Evolutionary conservation across 139 green algal genomes (phyloP).

Genomic region (Astrephomene gubernaculifera): DNA sequence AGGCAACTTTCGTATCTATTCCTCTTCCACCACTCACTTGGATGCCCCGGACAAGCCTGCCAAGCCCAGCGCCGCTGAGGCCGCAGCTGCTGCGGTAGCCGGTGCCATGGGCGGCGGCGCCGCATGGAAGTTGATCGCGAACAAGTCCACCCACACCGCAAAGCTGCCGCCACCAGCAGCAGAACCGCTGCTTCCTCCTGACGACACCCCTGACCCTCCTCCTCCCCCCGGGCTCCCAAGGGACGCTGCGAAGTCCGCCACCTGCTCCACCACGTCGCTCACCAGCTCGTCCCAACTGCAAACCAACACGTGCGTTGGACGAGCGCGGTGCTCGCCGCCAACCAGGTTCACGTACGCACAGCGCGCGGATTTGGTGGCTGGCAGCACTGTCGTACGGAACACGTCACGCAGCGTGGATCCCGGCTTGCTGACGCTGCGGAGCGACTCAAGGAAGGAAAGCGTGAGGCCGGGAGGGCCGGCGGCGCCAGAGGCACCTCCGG

Average conservation of each 20-base stretch:
- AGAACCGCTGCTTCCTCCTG: background rate
- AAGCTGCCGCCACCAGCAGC: background rate
- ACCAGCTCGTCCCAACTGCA: constrained; percentile 33
- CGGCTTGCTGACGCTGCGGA: background rate
- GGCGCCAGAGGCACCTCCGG: background rate
- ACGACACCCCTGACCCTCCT: background rate
- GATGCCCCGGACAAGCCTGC: too few species aligned
- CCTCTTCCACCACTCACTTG: background rate
- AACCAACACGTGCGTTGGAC: constrained; percentile 15
- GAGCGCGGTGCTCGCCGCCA: background rate
- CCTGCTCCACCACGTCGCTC: background rate
- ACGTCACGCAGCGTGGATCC: constrained; percentile 21
- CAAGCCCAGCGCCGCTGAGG: background rate
- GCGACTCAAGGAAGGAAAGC: constrained; percentile 22
- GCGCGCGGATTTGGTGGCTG: constrained; percentile 1
- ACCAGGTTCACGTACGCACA: constrained; percentile 4
- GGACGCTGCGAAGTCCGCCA: background rate
- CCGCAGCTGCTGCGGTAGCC: background rate
- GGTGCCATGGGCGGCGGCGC: background rate
- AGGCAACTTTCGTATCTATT: too few species aligned
- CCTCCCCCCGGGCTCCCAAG: background rate
- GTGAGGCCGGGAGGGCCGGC: constrained; percentile 4
- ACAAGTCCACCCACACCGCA: constrained; percentile 11
- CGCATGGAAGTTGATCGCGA: constrained; percentile 12
- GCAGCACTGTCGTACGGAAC: constrained; percentile 1